Conservation (phyloP, 2,329 filamentous ascomycete genomes). For the Phialophora expanda region DNA sequence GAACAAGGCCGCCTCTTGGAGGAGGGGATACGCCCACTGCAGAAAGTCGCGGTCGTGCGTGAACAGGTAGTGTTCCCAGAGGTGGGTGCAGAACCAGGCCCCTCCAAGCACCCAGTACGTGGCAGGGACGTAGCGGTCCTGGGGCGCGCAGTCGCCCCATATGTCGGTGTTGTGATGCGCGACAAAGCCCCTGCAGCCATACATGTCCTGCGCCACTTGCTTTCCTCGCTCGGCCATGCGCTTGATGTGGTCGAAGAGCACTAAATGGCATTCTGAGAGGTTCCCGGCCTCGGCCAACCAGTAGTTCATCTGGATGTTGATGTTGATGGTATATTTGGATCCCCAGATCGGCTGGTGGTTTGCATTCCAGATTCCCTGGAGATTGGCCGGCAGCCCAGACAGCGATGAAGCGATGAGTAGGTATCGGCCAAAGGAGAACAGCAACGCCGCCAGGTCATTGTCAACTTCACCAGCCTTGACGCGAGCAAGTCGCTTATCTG, state of each 20-base stretch:
- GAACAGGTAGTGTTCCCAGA: constrained; percentile 64
- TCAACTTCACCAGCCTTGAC: constrained; percentile 44
- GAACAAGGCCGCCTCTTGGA: constrained; percentile 44
- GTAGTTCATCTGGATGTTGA: constrained; percentile 68
- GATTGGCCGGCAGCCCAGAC: constrained; percentile 59
- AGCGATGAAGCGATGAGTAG: constrained; percentile 62
- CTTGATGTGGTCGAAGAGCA: constrained; percentile 23
- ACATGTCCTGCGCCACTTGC: constrained; percentile 58
- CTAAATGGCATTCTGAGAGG: constrained; percentile 46
- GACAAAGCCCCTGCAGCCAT: constrained; percentile 62
- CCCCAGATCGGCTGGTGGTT: constrained; percentile 56
- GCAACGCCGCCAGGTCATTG: constrained; percentile 59
- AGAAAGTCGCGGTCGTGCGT: constrained; percentile 43
- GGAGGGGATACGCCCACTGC: constrained; percentile 37
- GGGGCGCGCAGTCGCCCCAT: constrained; percentile 62
- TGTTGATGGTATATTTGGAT: constrained; percentile 63
- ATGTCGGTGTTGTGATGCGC: constrained; percentile 64
- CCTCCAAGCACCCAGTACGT: constrained; percentile 49
- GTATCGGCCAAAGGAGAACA: constrained; percentile 61
- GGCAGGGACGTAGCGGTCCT: constrained; percentile 52
- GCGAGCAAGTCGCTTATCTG: constrained; percentile 30
- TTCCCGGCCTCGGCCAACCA: constrained; percentile 63
- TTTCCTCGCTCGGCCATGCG: constrained; percentile 15
- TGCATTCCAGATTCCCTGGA: constrained; percentile 63
- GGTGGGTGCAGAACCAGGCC: constrained; percentile 66